phyloP scores from a whole-genome alignment of 225 moss, liverwort and hornwort genomes.

The Physcomitrellopsis africana region DNA sequence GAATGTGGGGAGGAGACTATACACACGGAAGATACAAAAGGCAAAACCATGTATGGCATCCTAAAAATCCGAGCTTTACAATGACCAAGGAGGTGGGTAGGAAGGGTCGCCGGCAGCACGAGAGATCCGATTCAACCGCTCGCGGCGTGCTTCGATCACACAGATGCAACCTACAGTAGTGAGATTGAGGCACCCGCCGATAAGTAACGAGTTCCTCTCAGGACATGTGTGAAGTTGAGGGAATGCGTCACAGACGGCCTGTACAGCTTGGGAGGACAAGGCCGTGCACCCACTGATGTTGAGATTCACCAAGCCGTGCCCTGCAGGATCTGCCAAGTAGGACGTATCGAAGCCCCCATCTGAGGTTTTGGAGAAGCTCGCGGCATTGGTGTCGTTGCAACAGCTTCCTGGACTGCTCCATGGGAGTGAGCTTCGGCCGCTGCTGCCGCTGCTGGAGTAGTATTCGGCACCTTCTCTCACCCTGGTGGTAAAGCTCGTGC shows the following conservation, averaged over 20 bases:
- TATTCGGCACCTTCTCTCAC: constrained; percentile 44
- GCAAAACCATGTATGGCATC: too few species aligned
- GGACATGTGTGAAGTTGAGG: constrained; percentile 96
- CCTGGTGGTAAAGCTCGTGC: constrained; percentile 47
- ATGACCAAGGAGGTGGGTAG: constrained; percentile 41
- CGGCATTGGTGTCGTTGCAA: constrained; percentile 59
- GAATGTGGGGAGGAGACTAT: too few species aligned
- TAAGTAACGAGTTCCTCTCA: constrained; percentile 83
- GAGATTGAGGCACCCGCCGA: constrained; percentile 98
- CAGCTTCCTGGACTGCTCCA: constrained; percentile 65
- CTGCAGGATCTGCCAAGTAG: constrained; percentile 67
- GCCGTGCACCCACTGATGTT: constrained; percentile 94
- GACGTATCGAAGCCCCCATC: constrained; percentile 70
- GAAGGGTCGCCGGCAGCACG: constrained; percentile 45
- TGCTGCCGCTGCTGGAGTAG: constrained; percentile 34
- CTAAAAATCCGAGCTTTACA: constrained; percentile 29
- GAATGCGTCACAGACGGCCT: constrained; percentile 93
- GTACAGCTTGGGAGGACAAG: constrained; percentile 86
- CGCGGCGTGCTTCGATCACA: constrained; percentile 83
- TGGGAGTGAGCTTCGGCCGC: constrained; percentile 48
- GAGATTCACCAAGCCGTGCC: constrained; percentile 82
- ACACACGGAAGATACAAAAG: too few species aligned
- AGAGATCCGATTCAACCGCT: constrained; percentile 68
- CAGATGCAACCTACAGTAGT: constrained; percentile 95
- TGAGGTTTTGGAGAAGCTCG: constrained; percentile 39